phyloP scores from a whole-genome alignment of 768 basidiomycete species.

The Lactifluus volemus region DNA sequence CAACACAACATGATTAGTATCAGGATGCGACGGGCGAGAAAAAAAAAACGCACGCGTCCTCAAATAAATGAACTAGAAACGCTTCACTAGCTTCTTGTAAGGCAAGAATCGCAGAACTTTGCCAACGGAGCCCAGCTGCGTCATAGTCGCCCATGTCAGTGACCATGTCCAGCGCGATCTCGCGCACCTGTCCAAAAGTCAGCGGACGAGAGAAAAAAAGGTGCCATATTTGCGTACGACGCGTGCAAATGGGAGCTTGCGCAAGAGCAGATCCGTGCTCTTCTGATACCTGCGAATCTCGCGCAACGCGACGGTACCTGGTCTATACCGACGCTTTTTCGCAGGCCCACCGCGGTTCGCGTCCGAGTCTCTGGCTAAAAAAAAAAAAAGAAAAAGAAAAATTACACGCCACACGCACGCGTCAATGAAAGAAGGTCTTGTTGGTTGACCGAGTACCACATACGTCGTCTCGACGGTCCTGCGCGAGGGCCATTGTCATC shows the following conservation, averaged over 20 bases:
- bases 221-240: slow-evolving; percentile 45
- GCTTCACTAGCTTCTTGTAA: slow-evolving; percentile 97
- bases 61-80: slow-evolving; percentile 90
- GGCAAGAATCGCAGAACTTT: slow-evolving; percentile 87
- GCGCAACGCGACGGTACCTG: slow-evolving; percentile 81
- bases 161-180: slow-evolving; percentile 87
- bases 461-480: slow-evolving; percentile 14
- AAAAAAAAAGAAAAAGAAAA: neutral
- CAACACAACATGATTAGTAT: neutral
- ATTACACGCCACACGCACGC: neutral
- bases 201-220: neutral
- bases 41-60: slow-evolving; percentile 82
- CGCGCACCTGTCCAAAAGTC: slow-evolving; percentile 61
- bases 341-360: slow-evolving; percentile 29
- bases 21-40: neutral
- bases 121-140: slow-evolving; percentile 76
- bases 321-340: slow-evolving; percentile 56
- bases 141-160: slow-evolving; percentile 61
- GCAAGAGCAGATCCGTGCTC: slow-evolving; percentile 79
- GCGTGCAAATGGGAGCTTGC: slow-evolving; percentile 87
- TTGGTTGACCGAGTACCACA: neutral
- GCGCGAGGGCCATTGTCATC: slow-evolving; percentile 1
- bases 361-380: neutral
- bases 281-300: slow-evolving; percentile 96
- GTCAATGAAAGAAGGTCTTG: neutral